Base-by-base conservation (phyloP, 768 basidiomycete species). In the Pulveroboletus sp. region DNA sequence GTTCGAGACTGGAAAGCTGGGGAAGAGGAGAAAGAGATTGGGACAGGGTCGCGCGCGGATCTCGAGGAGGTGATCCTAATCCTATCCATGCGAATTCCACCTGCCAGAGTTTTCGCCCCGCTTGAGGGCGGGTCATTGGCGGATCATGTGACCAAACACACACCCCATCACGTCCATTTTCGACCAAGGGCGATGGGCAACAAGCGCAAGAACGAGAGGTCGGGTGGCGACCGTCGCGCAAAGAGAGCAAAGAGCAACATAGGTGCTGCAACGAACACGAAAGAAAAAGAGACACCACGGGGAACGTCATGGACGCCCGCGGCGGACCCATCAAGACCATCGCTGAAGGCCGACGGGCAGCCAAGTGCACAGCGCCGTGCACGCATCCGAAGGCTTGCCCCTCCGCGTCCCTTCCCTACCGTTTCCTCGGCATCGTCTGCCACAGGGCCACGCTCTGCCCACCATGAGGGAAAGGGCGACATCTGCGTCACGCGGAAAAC, bases 401-500 rank as follows among this genome's bases (percentile, higher is more conserved):
- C 90, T 10, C 76, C 81, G 8, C 77, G 87, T 33, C 90, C 89
- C 3, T 89, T 82, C 63, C 85, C 89, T 30, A 82, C 82, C 0
- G 85, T 92, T 5, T 78, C 89, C 28, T 67, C 76, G 1, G 83
- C 84, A n/a, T 85, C 82, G 18, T 84, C 84, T 51, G 86, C 85
- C 6, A 88, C 88, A 0, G 89, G 89, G 1, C 89, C 90, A 24
- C 83, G 81, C 31, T 90, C 89, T 6, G 77, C 81, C 31, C 87
- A 87, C 55, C 79, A 74, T 12, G 86, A 90, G 62, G 89, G 89
- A 51, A 91, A 88, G 63, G 90, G 89, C 57, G 72, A 80, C 57
- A 83, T 93, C 46, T 89, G 88, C 52, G 51, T 93, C 54, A 86
- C 88, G 55, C 86, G 90, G 39, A 88, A 83, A 62, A 88, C 86